Evolutionary conservation across 495 filamentous ascomycete species (phyloP), one percentile per base, ranked within the genome.

Genomic region (Penicillium subrubescens): DNA sequence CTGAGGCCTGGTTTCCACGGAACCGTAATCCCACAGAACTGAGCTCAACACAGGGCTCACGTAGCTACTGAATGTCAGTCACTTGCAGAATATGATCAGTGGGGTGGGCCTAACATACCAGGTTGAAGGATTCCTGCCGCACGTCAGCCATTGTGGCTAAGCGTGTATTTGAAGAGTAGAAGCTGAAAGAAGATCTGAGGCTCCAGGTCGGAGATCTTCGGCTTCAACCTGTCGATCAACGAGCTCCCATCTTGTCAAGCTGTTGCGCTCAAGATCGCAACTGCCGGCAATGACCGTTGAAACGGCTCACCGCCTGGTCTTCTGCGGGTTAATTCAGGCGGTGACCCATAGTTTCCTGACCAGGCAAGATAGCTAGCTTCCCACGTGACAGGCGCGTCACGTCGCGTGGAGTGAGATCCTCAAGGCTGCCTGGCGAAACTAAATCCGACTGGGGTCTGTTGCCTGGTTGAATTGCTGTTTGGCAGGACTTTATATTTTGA

Each of bases 1-100:
- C 72, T 23, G 79, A 82, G 5, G 75, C 76, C 58, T 82, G 78
- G 29, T 82, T 83, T 62, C 83, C 86, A 35, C 84, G 77, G 46
- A 89, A 86, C 55, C 77, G 79, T 25, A 94, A 75, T 6, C 89
- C 86, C 43, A 88, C 75, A 65, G 92, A 86, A 75, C 88, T 92
- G 60, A 97, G 85, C 51, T 89, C 82, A 56, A 98, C 88, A 70
- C 94, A 98, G 61, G 83, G 81, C 65, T 87, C 82, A 66, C 91
- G 92, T 53, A 96, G 85, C 90, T 92, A 62, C 54, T 17, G 17
- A 0, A 53, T 57, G 50, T 74, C 60, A 74, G 65, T 15, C 60
- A 34, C 25, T 59, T 50, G 34, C 60, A 46, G 53, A 56, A 15
- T 15, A 35, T 19, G 12, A 3, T 56, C 21, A 23, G 8, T 48